Evolutionary conservation across 177 flowering plant genomes (phyloP), one percentile per base, ranked within the genome.

Genomic region (Vitis hybrid): DNA sequence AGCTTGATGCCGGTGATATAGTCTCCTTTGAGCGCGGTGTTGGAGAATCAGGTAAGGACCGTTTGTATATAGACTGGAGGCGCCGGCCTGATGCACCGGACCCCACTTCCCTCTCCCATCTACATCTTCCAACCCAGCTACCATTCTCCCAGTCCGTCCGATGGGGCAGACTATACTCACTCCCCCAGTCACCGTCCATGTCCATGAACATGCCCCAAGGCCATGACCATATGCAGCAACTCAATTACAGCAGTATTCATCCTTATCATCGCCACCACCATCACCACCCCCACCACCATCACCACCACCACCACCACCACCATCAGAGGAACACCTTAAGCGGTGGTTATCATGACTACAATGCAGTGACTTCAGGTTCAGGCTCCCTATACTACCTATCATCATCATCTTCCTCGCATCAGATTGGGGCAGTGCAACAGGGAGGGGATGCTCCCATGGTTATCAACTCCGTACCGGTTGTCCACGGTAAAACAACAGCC

Each of bases 1-100:
- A 88, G 82, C 97, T 94, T 10, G 93, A 91, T 55, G 94, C 98
- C 2, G 98, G 98, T 0, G 98, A 94, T 62, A 80, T 87, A 6
- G 97, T 94, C 8, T 88, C 97, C 2, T 95, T 95, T 69, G 85
- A 90, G 61, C 80, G 98, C 1, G 93, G 90, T 0, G 72, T 83
- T 1, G 91, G 86, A 3, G 93, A 86, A 10, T 52, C 51, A 0
- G 81, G 71, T 1, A 87, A 80, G 59, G 86, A 83, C 53, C 83
- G 84, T 0, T 67, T 95, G 13, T 95, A 63, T 77, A 95, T 95
- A 26, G 96, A 91, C 68, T 95, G 99, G 98, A 78, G 91, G 80
- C 83, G 88, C 48, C 79, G 97, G 1, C 89, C 88, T 0, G 77
- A 81, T 50, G 74, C 76, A 1, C 70, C 76, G 2, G 71, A 71